These are phyloP conservation scores for Beverwykella pulmonaria DNA, from an alignment of 495 filamentous ascomycete species.

Conservation along the genomic window DNA sequence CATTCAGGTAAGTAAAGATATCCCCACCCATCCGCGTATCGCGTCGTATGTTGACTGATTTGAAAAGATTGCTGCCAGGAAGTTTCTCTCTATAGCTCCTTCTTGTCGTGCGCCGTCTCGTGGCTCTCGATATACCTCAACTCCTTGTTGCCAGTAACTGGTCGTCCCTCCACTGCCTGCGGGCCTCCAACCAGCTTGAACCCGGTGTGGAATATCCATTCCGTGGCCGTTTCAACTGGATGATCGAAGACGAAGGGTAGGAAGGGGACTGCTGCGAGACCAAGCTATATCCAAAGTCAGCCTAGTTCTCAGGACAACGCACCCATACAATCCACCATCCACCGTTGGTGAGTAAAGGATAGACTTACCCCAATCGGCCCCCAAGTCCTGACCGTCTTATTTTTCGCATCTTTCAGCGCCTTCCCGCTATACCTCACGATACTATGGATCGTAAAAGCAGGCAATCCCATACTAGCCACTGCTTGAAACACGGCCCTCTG, in stretches of 20 bases:
- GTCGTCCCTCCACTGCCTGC: slow-evolving; percentile 53
- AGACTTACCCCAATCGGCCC: slow-evolving; percentile 81
- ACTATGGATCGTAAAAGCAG: slow-evolving; percentile 93
- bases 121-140: slow-evolving; percentile 50
- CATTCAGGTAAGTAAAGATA: too few relatives aligned
- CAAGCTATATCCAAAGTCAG: slow-evolving; percentile 54
- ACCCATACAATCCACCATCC: background rate
- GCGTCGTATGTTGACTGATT: too few relatives aligned
- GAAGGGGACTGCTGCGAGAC: slow-evolving; percentile 83
- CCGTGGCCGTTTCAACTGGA: slow-evolving; percentile 86
- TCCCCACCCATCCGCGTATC: too few relatives aligned
- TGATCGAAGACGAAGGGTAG: slow-evolving; percentile 90
- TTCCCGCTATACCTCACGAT: slow-evolving; percentile 83
- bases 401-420: slow-evolving; percentile 80
- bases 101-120: slow-evolving; percentile 55
- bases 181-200: slow-evolving; percentile 72
- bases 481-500: slow-evolving; percentile 89
- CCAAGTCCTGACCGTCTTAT: slow-evolving; percentile 72
- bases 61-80: too few relatives aligned
- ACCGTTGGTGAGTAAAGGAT: too few relatives aligned
- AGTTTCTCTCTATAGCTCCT: slow-evolving; percentile 50
- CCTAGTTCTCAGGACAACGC: too few relatives aligned
- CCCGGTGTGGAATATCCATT: slow-evolving; percentile 83
- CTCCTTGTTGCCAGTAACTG: slow-evolving; percentile 54
- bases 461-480: slow-evolving; percentile 88